Evolutionary conservation across 2,329 filamentous ascomycete species (phyloP).

Genomic region (Clarireedia paspali): DNA sequence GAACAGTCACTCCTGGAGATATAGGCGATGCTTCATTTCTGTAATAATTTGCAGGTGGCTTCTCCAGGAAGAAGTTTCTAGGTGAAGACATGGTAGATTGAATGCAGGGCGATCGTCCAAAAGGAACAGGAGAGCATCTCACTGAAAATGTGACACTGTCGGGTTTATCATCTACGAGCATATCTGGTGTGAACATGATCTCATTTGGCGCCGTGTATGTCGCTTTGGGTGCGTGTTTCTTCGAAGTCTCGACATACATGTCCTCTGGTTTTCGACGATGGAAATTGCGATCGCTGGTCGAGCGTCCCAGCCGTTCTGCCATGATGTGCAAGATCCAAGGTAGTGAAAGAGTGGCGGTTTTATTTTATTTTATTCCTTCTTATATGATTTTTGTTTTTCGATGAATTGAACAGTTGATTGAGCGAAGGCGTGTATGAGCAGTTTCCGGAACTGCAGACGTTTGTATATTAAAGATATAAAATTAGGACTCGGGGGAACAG

Average conservation of each 20-base stretch:
- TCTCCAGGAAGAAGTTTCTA: slow-evolving; percentile 1
- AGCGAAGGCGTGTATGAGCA: not conserved
- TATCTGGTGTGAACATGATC: not conserved
- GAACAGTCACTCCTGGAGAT: slow-evolving; percentile 4
- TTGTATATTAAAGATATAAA: not conserved
- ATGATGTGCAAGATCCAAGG: not conserved
- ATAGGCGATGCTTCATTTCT: not conserved
- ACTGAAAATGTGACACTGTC: not conserved
- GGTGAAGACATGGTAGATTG: not conserved
- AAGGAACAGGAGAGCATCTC: not conserved
- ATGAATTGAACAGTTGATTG: not conserved
- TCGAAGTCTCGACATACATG: not conserved
- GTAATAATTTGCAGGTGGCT: not conserved
- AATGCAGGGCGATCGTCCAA: not conserved
- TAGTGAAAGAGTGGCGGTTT: not conserved
- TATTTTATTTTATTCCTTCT: not conserved
- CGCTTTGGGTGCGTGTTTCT: not conserved
- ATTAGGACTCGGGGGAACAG: not conserved
- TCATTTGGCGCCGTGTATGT: not conserved
- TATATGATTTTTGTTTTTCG: not conserved
- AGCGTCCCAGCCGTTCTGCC: not conserved
- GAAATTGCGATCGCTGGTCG: not conserved
- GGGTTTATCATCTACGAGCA: not conserved
- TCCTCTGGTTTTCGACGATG: not conserved
- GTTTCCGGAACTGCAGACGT: not conserved